Evolutionary conservation across 148 eudicot genomes (phyloP).

Genomic region (Chenopodium quinoa): DNA sequence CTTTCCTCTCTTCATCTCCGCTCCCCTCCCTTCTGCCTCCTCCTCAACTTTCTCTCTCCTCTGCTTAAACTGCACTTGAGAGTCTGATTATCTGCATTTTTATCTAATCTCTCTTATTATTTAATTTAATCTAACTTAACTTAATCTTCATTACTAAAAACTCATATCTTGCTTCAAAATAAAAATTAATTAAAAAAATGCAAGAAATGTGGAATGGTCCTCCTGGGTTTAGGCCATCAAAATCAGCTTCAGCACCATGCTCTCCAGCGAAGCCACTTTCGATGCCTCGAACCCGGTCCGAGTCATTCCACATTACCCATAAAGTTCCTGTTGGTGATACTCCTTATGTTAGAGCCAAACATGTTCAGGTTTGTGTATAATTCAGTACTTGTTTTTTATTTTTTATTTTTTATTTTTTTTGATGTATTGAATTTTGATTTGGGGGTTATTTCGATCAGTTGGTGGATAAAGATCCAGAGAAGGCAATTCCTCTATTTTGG

Average conservation of each 20-base stretch:
- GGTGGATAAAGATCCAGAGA: slow-evolving; percentile 98
- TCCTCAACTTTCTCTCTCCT: slow-evolving; percentile 16
- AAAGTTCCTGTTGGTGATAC: slow-evolving; percentile 90
- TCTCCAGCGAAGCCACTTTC: slow-evolving; percentile 90
- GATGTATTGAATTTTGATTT: slow-evolving; percentile 3
- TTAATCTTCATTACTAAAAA: background rate
- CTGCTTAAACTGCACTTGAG: background rate
- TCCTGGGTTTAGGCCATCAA: slow-evolving; percentile 75
- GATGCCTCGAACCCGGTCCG: slow-evolving; percentile 73
- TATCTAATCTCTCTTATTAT: too few species aligned
- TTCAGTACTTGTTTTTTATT: background rate
- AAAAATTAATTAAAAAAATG: slow-evolving; percentile 40
- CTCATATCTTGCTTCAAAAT: background rate
- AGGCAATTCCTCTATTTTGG: slow-evolving; percentile 94
- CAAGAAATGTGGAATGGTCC: slow-evolving; percentile 88
- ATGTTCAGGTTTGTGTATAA: slow-evolving; percentile 64
- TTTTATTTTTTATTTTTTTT: too few species aligned
- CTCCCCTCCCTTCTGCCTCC: slow-evolving; percentile 21
- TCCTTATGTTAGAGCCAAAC: slow-evolving; percentile 95
- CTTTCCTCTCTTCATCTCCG: slow-evolving; percentile 8
- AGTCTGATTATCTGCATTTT: background rate
- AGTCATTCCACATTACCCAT: slow-evolving; percentile 79
- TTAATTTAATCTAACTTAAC: too few species aligned
- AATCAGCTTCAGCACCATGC: slow-evolving; percentile 91
- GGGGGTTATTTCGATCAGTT: slow-evolving; percentile 39